Evolutionary conservation across 495 filamentous ascomycete genomes (phyloP), one percentile per base, ranked within the genome.

Genomic region (Penicillium lividum): DNA sequence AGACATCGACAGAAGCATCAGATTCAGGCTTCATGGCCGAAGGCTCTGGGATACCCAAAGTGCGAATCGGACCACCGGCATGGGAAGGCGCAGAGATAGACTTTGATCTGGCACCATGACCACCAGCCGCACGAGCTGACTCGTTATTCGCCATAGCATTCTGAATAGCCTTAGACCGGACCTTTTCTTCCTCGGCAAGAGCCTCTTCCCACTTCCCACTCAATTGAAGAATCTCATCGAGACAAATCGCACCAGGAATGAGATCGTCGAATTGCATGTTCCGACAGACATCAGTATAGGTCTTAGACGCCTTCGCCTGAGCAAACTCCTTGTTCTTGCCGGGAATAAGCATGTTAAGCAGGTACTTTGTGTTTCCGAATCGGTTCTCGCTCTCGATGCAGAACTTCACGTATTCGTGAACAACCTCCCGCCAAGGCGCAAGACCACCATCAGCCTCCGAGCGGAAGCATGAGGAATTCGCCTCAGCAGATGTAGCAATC

Each of bases 401-500:
- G 25, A 76, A 82, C 56, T 80, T 77, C 48, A 97, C 57, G 66
- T 96, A 97, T 54, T 86, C 81, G 57, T 82, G 74, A 3, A 89
- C 90, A 3, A 94, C 83, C 22, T 92, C 87, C 40, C 73, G 68
- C 93, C 93, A 98, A 0, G 81, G 77, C 9, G 81, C 73, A 15
- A 87, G 64, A 3, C 88, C 87, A 2, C 89, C 89, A 30, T 88
- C 83, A 0, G 77, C 84, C 30, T 81, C 70, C 3, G 77, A 61
- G 33, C 88, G 81, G 77, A 98, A 98, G 57, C 86, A 89, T 45
- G 89, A 93, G 18, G 91, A 83, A 62, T 98, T 98, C 57, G 84
- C 77, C 76, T 98, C 94, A 0, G 94, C 94, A 7, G 89, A 80
- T 3, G 89, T 93, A 10, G 94, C 95, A 66, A 98, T 97, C 94